Evolutionary conservation across 116 monocot species (phyloP).

Genomic region (Cymodocea nodosa): DNA sequence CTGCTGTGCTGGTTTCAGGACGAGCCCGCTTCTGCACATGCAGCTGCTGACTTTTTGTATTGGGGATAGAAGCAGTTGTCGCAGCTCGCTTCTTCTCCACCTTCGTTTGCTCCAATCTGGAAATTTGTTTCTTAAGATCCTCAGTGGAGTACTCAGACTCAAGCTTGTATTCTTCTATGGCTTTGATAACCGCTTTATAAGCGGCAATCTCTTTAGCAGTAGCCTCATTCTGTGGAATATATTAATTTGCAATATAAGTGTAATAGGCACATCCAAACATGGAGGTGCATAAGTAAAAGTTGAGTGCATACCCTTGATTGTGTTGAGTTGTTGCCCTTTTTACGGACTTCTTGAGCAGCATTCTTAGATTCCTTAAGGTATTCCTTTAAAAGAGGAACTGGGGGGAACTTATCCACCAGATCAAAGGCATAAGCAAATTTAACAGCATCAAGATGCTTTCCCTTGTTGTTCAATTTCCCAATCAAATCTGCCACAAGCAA

Average conservation of each 20-base stretch:
- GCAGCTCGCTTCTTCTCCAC: slow-evolving; percentile 26
- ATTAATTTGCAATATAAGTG: slow-evolving; percentile 6
- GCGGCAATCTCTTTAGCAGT: slow-evolving; percentile 39
- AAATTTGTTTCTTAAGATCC: slow-evolving; percentile 22
- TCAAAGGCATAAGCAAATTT: slow-evolving; percentile 46
- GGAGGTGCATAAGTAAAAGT: not conserved
- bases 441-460: slow-evolving; percentile 56
- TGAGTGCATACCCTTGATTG: slow-evolving; percentile 32
- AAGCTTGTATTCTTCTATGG: slow-evolving; percentile 42
- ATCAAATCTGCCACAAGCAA: slow-evolving; percentile 55
- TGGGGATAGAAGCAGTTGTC: slow-evolving; percentile 13
- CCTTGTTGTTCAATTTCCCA: slow-evolving; percentile 37
- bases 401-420: slow-evolving; percentile 39
- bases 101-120: slow-evolving; percentile 28
- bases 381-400: slow-evolving; percentile 42
- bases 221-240: slow-evolving; percentile 38
- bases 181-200: slow-evolving; percentile 31
- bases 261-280: not conserved
- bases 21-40: slow-evolving; percentile 30
- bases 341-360: slow-evolving; percentile 30
- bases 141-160: slow-evolving; percentile 26
- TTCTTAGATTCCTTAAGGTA: slow-evolving; percentile 32
- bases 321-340: slow-evolving; percentile 36
- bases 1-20: slow-evolving; percentile 6
- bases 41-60: slow-evolving; percentile 17